phyloP scores from a whole-genome alignment of 257 asterid genomes.

The Solanum piurae region DNA sequence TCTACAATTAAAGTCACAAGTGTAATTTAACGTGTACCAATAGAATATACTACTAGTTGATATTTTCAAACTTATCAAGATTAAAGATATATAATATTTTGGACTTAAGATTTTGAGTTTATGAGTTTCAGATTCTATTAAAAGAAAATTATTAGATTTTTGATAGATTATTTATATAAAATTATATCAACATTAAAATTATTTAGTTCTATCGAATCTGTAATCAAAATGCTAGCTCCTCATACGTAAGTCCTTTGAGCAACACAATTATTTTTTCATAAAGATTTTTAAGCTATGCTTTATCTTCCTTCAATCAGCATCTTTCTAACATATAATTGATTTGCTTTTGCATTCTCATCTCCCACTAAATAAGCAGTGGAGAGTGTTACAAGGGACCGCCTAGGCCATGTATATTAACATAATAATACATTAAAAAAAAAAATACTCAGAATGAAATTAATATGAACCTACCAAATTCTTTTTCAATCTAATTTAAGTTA shows the following conservation, averaged over 20 bases:
- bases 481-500: neutral
- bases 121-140: neutral
- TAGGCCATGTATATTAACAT: neutral
- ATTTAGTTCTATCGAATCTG: neutral
- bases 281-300: neutral
- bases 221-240: neutral
- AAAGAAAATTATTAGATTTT: neutral
- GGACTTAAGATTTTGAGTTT: neutral
- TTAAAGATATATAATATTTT: neutral
- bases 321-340: constrained; percentile 1
- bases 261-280: neutral
- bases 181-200: neutral
- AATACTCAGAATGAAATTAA: neutral
- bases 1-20: neutral
- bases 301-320: neutral
- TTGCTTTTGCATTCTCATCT: constrained; percentile 16
- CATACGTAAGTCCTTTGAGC: neutral
- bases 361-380: constrained; percentile 17
- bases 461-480: neutral
- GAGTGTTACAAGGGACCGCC: neutral
- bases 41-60: neutral
- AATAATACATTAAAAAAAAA: neutral
- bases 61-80: neutral
- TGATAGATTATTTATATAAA: neutral
- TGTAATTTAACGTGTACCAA: neutral